phyloP scores from a whole-genome alignment of 2,329 filamentous ascomycete genomes.

The Colletotrichum cereale region DNA sequence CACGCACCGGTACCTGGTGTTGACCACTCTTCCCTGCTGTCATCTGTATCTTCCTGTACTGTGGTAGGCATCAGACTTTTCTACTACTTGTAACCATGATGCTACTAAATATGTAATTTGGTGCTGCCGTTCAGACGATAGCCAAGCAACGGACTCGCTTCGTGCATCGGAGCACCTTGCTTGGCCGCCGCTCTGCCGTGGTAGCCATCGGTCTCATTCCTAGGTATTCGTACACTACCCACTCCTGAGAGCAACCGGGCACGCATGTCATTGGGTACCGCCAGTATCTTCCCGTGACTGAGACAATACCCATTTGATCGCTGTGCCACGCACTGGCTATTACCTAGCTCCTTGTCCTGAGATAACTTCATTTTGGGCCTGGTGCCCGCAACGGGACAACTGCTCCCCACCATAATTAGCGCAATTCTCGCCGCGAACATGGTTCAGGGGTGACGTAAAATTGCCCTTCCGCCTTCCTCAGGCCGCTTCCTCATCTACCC shows the following conservation, averaged over 20 bases:
- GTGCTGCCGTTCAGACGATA: constrained; percentile 27
- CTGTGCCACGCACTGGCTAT: constrained; percentile 1
- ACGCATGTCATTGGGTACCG: not conserved
- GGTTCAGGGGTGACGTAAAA: constrained; percentile 33
- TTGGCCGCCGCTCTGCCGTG: not conserved
- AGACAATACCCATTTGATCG: constrained; percentile 10
- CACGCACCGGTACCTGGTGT: not conserved
- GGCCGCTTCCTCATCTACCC: constrained; percentile 21
- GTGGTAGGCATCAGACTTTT: not conserved
- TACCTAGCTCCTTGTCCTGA: not conserved
- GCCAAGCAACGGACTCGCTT: constrained; percentile 12
- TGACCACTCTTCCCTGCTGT: not conserved
- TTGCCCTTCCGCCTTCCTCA: constrained; percentile 19
- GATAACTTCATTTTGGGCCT: constrained; percentile 14
- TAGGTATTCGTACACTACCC: not conserved
- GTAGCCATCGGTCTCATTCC: not conserved
- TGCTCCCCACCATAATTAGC: constrained; percentile 19
- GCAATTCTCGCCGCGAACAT: constrained; percentile 14
- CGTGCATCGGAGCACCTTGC: constrained; percentile 31
- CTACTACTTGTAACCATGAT: not conserved
- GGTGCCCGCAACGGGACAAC: constrained; percentile 20
- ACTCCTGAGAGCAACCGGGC: not conserved
- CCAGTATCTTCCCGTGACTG: constrained; percentile 7
- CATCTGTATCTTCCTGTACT: not conserved
- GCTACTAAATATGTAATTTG: not conserved